phyloP scores from a whole-genome alignment of 352 stramenopile species.

The Pythium guiyangense region DNA sequence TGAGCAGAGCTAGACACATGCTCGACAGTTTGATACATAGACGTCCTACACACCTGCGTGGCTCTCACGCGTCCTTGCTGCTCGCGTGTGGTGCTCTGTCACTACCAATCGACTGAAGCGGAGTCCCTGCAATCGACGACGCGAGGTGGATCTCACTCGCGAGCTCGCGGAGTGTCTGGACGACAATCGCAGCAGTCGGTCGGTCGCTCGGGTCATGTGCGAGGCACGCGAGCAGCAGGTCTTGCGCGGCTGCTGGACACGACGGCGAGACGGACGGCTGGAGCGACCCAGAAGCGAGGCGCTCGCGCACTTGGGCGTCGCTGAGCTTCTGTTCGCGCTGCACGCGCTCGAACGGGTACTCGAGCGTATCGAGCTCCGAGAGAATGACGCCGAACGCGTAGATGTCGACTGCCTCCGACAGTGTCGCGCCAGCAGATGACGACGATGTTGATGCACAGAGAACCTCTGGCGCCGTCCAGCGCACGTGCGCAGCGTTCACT shows the following conservation, averaged over 20 bases:
- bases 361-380: conserved; percentile 16
- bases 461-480: conserved; percentile 17
- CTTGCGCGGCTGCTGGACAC: background rate
- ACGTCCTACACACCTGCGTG: too few relatives aligned
- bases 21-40: too few relatives aligned
- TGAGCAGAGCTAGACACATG: too few relatives aligned
- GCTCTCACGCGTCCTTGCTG: background rate
- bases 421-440: conserved; percentile 15
- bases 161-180: conserved; percentile 10
- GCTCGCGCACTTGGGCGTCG: background rate
- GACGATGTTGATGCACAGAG: conserved; percentile 10
- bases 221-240: conserved; percentile 15
- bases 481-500: background rate
- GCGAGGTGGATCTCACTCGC: background rate
- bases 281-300: background rate
- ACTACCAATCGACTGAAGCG: background rate
- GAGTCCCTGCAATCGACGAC: background rate
- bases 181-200: conserved; percentile 10
- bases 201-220: conserved; percentile 13
- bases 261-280: conserved; percentile 2
- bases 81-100: too few relatives aligned
- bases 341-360: conserved; percentile 10
- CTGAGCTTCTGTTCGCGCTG: conserved; percentile 4
- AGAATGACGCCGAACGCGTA: conserved; percentile 27
- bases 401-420: conserved; percentile 22